Percentiles rank a stretch among this genome's conserved stretches.
Evolutionary conservation across 2,329 filamentous ascomycete genomes (phyloP).

Genomic region (Phaeoacremonium minimum): DNA sequence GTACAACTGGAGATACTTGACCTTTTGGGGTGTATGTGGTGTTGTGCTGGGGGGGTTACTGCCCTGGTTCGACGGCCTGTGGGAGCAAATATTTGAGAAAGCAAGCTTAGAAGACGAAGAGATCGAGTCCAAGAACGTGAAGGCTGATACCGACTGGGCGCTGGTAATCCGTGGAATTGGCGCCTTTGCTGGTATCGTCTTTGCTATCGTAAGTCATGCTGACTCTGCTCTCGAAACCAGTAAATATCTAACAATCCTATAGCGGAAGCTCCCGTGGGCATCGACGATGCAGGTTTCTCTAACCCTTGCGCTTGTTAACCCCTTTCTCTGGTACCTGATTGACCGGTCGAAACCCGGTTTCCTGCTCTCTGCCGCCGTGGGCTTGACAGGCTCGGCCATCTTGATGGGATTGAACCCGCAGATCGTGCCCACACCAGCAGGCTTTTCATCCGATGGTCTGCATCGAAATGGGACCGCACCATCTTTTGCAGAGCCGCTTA

Average conservation of each 20-base stretch:
- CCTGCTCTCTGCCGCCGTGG: constrained; percentile 70
- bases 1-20: constrained; percentile 62
- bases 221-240: background rate
- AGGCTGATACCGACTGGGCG: constrained; percentile 71
- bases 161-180: constrained; percentile 53
- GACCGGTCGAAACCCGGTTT: constrained; percentile 86
- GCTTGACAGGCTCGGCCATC: constrained; percentile 67
- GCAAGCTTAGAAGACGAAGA: constrained; percentile 20
- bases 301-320: constrained; percentile 85
- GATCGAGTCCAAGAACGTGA: constrained; percentile 17
- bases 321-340: constrained; percentile 92
- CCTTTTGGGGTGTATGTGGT: constrained; percentile 78
- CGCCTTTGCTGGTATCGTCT: constrained; percentile 58
- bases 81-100: constrained; percentile 51
- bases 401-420: constrained; percentile 73
- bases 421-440: constrained; percentile 66
- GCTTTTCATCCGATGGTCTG: constrained; percentile 24
- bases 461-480: constrained; percentile 16
- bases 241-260: constrained; percentile 6
- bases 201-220: constrained; percentile 66
- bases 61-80: constrained; percentile 78
- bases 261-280: constrained; percentile 89
- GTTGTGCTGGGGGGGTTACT: constrained; percentile 73
- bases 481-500: constrained; percentile 15
- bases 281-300: constrained; percentile 91